Evolutionary conservation across 805 yeast genomes (phyloP).

Genomic region (Saccharomycopsis malanga): DNA sequence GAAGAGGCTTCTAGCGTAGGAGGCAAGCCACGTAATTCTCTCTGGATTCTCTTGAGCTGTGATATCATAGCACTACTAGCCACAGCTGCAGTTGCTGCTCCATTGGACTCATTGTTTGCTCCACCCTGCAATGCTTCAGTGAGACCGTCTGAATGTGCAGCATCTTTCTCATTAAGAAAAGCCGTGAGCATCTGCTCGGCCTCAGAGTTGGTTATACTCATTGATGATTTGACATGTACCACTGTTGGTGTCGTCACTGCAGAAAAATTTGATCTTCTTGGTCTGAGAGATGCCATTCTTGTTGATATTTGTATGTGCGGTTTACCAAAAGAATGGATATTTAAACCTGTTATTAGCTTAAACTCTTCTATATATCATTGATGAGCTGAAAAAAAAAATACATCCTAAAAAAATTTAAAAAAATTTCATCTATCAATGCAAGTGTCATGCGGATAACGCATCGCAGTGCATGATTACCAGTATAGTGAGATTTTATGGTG

Average conservation of each 20-base stretch:
- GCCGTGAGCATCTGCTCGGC: constrained; percentile 20
- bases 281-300: constrained; percentile 31
- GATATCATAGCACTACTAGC: constrained; percentile 39
- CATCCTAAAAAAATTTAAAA: no score
- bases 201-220: constrained; percentile 1
- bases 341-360: background rate
- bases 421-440: no score
- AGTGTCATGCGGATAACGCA: no score
- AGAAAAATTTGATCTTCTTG: constrained; percentile 36
- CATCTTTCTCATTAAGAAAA: constrained; percentile 41
- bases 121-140: constrained; percentile 15
- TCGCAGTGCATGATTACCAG: no score
- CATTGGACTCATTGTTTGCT: constrained; percentile 20
- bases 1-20: constrained; percentile 35
- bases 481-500: no score
- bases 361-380: background rate
- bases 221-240: constrained; percentile 26
- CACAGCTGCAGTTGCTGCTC: constrained; percentile 23
- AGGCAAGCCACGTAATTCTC: constrained; percentile 76
- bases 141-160: constrained; percentile 31
- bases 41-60: constrained; percentile 65
- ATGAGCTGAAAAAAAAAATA: background rate
- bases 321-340: background rate
- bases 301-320: background rate
- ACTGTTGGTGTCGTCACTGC: constrained; percentile 44